Evolutionary conservation across 75 land plant species (phyloP).

Genomic region (Sequoia sempervirens): DNA sequence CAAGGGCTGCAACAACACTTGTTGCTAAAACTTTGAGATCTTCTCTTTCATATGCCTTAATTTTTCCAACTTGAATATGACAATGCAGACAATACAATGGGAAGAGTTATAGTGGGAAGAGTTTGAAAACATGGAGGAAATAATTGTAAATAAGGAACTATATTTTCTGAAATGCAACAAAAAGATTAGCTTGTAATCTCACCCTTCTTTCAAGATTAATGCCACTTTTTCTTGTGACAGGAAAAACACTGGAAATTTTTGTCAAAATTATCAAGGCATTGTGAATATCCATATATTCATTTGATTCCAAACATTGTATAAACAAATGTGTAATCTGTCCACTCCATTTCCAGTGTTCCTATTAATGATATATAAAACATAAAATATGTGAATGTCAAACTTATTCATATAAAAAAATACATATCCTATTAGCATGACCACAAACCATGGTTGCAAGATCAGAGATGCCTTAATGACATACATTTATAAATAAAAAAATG

Average conservation of each 20-base stretch:
- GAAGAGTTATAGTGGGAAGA: no score
- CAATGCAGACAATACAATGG: no score
- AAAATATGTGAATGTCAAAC: background rate
- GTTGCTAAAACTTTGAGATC: constrained; percentile 98
- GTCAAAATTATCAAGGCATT: constrained; percentile 92
- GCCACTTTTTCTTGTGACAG: constrained; percentile 86
- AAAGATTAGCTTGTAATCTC: constrained; percentile 2
- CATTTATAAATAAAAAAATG: background rate
- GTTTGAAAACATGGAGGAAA: background rate
- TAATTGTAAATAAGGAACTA: background rate
- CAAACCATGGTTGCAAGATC: background rate
- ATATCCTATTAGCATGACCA: background rate
- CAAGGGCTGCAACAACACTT: constrained; percentile 96
- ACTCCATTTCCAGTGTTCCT: constrained; percentile 99
- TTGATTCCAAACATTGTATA: constrained; percentile 91
- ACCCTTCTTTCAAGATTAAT: constrained; percentile 92
- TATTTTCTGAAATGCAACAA: background rate
- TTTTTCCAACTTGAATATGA: constrained; percentile 75
- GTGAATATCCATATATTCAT: constrained; percentile 95
- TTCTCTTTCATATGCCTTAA: constrained; percentile 95
- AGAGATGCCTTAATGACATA: no score
- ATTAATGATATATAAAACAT: background rate
- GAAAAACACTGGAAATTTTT: constrained; percentile 91
- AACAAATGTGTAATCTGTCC: constrained; percentile 67
- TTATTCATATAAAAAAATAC: background rate